phyloP scores from a whole-genome alignment of 176 grass and related monocot species.

The Thalia dealbata region DNA sequence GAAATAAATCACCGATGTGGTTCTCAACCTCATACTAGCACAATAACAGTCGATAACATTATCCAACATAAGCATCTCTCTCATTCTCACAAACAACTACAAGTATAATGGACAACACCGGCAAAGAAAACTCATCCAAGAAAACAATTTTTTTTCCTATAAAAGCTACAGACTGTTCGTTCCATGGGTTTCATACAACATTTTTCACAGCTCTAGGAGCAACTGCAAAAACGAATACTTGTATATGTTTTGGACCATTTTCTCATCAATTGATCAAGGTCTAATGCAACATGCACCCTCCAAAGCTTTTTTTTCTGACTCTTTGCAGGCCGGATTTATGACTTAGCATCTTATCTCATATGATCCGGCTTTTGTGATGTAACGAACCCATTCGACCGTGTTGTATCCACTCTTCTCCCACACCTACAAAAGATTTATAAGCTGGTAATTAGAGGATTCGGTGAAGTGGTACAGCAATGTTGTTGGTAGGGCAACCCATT shows the following conservation, averaged over 20 bases:
- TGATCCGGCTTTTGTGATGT: conserved; percentile 92
- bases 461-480: not conserved
- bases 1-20: too few species aligned
- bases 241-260: not conserved
- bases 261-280: not conserved
- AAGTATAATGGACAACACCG: not conserved
- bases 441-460: not conserved
- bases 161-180: not conserved
- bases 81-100: too few species aligned
- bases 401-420: conserved; percentile 99
- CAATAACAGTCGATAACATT: too few species aligned
- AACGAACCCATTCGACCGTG: conserved; percentile 99
- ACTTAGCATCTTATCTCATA: conserved; percentile 91
- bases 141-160: not conserved
- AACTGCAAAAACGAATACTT: not conserved
- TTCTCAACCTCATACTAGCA: too few species aligned
- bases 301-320: not conserved
- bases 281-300: not conserved
- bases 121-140: not conserved
- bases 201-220: not conserved
- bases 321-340: not conserved
- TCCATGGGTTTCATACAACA: not conserved
- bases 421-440: conserved; percentile 39
- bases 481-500: not conserved
- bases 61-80: too few species aligned